Conservation (phyloP, 495 filamentous ascomycete species). For the Chaetomidium leptoderma region DNA sequence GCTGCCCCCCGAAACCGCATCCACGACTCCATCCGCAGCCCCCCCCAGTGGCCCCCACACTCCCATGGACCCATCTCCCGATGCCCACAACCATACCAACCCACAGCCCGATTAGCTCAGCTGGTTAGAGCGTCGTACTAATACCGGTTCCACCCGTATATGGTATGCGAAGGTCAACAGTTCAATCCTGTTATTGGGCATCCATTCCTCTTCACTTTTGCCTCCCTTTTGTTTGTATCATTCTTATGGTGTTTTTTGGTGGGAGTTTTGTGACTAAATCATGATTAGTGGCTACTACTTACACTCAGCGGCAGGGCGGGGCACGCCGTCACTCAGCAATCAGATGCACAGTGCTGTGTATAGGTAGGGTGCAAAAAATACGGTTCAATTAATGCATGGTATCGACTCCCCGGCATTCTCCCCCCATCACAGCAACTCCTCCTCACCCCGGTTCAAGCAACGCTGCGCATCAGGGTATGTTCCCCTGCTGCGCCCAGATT, state of each 20-base stretch:
- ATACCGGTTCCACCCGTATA: constrained; percentile 12
- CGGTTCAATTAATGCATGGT: constrained; percentile 5
- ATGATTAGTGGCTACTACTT: too few species aligned
- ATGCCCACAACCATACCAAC: neutral
- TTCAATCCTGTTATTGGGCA: constrained; percentile 28
- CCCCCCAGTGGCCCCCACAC: neutral
- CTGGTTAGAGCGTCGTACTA: constrained; percentile 15
- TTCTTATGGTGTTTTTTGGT: too few species aligned
- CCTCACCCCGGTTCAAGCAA: constrained; percentile 4
- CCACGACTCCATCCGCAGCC: too few species aligned
- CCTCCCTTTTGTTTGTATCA: neutral
- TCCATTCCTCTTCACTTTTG: neutral
- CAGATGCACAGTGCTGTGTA: too few species aligned
- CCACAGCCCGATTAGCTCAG: constrained; percentile 16
- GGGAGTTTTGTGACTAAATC: too few species aligned
- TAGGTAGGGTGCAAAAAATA: neutral
- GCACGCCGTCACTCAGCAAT: too few species aligned
- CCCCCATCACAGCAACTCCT: neutral
- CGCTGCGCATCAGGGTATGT: neutral
- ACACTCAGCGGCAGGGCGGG: too few species aligned
- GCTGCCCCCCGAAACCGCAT: too few species aligned
- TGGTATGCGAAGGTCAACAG: constrained; percentile 21
- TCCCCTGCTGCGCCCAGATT: neutral
- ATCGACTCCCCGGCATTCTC: neutral
- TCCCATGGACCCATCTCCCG: neutral